Evolutionary conservation across 2,329 filamentous ascomycete species (phyloP), one percentile per base, ranked within the genome.

Genomic region (Xylariaceae sp.): DNA sequence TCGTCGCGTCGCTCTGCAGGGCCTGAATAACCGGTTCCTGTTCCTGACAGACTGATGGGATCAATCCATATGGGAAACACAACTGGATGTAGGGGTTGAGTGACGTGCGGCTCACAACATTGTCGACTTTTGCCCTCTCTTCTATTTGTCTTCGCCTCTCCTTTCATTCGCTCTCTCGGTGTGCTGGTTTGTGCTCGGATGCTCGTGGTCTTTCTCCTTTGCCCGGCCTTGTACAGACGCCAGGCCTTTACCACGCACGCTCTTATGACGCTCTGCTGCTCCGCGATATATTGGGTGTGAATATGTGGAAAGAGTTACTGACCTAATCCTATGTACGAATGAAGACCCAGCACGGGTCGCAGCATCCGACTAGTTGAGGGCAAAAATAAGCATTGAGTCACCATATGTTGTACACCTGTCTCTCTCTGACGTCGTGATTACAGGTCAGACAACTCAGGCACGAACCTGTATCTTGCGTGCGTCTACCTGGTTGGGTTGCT

Each of bases 21-120:
- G 27, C 15, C 27, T 26, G 13, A 40, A 31, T 18, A 19, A 7
- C 26, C 17, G 34, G 34, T 36, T 36, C 31, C 43, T 38, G 43
- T 48, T 31, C 40, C 43, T 48, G 43, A 31, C 40, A 44, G 41
- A 19, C 18, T 39, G 21, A 11, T 24, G 21, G 21, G 21, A 24
- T 24, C 7, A 11, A 24, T 24, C 21, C 21, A 24, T n/a, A 37
- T 38, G 34, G 32, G 40, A 36, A 30, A 19, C 40, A 46, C 43
- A 34, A 23, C 43, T 38, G 38, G 38, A 36, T 40, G 33, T 41
- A 36, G 46, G 38, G 42, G 31, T n/a, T 11, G 14, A 31, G 30
- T 17, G 26, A 38, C 29, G 26, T 24, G 29, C 27, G 35, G 30
- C 28, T 34, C 34, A 17, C 21, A 31, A 32, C 37, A n/a, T n/a